These are phyloP conservation scores for Scleromitrula shiraiana DNA, from an alignment of 2,329 filamentous ascomycete genomes.

Conservation along the genomic window DNA sequence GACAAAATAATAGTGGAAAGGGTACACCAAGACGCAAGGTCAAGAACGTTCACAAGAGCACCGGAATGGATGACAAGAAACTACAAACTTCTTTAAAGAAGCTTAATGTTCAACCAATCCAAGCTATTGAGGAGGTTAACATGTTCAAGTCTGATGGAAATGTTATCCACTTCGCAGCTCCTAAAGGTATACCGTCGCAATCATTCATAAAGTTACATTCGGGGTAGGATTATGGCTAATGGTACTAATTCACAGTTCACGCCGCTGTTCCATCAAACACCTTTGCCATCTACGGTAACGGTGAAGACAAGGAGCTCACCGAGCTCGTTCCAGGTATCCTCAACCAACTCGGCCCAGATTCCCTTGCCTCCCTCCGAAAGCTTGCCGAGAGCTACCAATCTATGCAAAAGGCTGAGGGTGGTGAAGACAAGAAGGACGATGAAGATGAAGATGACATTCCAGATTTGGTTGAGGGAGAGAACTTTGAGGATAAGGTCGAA, in stretches of 20 bases:
- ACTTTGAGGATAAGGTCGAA: constrained; percentile 84
- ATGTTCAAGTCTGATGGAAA: constrained; percentile 99
- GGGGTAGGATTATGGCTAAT: not conserved
- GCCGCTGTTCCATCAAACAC: constrained; percentile 96
- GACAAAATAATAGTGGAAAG: constrained; percentile 61
- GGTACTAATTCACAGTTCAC: constrained; percentile 58
- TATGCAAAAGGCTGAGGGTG: constrained; percentile 87
- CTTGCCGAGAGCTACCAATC: constrained; percentile 99
- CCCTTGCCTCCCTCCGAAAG: constrained; percentile 93
- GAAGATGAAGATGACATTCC: constrained; percentile 89
- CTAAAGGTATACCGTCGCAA: constrained; percentile 75
- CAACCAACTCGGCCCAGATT: constrained; percentile 98
- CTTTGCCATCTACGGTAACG: constrained; percentile 98
- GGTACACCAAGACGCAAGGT: constrained; percentile 95
- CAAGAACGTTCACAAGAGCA: constrained; percentile 93
- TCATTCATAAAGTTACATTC: not conserved
- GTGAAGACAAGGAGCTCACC: constrained; percentile 99
- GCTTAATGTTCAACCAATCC: constrained; percentile 98
- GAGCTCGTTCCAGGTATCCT: constrained; percentile 99
- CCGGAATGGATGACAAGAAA: constrained; percentile 98
- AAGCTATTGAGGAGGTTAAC: constrained; percentile 99
- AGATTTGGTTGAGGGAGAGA: constrained; percentile 92
- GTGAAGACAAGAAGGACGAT: constrained; percentile 61
- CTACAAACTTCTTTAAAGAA: constrained; percentile 96
- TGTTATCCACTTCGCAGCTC: constrained; percentile 97